phyloP scores from a whole-genome alignment of 2,329 filamentous ascomycete species.

The Bipolaris victoriae region DNA sequence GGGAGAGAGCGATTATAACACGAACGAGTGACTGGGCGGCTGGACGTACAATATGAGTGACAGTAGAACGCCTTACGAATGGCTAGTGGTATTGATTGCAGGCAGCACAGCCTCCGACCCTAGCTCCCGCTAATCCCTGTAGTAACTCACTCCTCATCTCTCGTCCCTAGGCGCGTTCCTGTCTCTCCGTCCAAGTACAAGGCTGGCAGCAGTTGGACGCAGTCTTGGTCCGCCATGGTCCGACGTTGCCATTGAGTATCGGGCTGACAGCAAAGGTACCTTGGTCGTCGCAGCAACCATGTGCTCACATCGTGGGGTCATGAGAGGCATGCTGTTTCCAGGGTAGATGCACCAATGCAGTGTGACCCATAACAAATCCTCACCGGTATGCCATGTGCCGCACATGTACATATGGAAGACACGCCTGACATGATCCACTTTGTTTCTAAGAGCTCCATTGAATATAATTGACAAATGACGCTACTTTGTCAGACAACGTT shows the following conservation, averaged over 20 bases:
- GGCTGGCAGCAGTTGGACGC: conserved; percentile 2
- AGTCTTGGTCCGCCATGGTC: neutral
- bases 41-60: conserved; percentile 2
- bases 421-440: conserved; percentile 6
- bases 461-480: conserved; percentile 38
- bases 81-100: conserved; percentile 18
- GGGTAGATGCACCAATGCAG: conserved; percentile 7
- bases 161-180: conserved; percentile 24
- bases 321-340: conserved; percentile 4
- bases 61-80: conserved; percentile 16
- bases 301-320: neutral
- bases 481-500: conserved; percentile 32
- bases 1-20: neutral
- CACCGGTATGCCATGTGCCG: conserved; percentile 12
- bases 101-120: conserved; percentile 14
- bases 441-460: conserved; percentile 28
- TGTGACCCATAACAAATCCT: conserved; percentile 12
- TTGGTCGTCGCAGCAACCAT: neutral
- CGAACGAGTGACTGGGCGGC: conserved; percentile 14
- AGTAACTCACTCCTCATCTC: conserved; percentile 6
- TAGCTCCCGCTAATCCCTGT: conserved; percentile 2
- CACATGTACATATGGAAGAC: conserved; percentile 12
- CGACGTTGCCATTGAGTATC: neutral
- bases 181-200: conserved; percentile 12
- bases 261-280: neutral